phyloP scores from a whole-genome alignment of 371 early-diverging fungal genomes.

The Haplosporangium sp. region DNA sequence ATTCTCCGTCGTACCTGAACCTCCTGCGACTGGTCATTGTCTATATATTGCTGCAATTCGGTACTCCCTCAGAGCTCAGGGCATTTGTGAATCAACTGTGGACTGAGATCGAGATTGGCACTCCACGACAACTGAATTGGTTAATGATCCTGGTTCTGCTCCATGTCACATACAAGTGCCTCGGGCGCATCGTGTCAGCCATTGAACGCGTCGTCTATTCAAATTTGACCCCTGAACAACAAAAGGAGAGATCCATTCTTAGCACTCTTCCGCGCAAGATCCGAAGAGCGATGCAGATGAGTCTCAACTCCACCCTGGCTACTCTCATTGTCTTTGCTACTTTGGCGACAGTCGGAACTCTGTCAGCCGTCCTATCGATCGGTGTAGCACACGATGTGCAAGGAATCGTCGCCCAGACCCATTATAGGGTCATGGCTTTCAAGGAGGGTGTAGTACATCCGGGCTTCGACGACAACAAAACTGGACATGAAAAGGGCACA shows the following conservation, averaged over 20 bases:
- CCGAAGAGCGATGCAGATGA: slow-evolving; percentile 25
- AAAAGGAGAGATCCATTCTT: slow-evolving; percentile 31
- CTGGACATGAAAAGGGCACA: background rate
- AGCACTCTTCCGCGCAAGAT: slow-evolving; percentile 15
- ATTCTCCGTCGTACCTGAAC: slow-evolving; percentile 39
- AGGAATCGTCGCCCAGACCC: slow-evolving; percentile 43
- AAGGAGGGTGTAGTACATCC: slow-evolving; percentile 6
- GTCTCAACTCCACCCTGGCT: slow-evolving; percentile 37
- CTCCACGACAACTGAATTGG: slow-evolving; percentile 17
- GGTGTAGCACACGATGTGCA: slow-evolving; percentile 48
- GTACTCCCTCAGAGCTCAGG: slow-evolving; percentile 25
- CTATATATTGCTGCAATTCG: slow-evolving; percentile 23
- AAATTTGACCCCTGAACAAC: slow-evolving; percentile 14
- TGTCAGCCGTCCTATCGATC: slow-evolving; percentile 22
- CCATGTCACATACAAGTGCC: slow-evolving; percentile 34
- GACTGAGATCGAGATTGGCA: slow-evolving; percentile 27
- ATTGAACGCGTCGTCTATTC: slow-evolving; percentile 31
- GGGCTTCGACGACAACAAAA: background rate
- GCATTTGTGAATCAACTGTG: slow-evolving; percentile 9
- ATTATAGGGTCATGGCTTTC: slow-evolving; percentile 23
- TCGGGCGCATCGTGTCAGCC: slow-evolving; percentile 22
- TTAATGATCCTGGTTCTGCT: slow-evolving; percentile 16
- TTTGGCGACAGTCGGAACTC: slow-evolving; percentile 16
- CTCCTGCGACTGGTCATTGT: slow-evolving; percentile 27
- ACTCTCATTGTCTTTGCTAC: slow-evolving; percentile 30